Conservation (phyloP, 129 eudicot species). For the Arctium minus region DNA sequence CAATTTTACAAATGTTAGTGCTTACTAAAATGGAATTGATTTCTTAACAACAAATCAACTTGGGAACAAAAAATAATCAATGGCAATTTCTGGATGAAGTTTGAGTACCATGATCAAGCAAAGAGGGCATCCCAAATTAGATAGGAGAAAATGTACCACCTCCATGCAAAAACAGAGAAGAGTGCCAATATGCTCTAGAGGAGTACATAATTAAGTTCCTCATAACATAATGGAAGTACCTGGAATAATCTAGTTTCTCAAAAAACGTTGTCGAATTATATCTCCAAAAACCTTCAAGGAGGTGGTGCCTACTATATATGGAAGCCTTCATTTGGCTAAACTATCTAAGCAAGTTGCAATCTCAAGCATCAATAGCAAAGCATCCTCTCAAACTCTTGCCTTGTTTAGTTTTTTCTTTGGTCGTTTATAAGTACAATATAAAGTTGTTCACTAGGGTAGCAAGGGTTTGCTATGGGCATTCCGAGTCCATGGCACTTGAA, state of each 20-base stretch:
- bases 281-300: neutral
- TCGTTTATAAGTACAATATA: neutral
- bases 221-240: neutral
- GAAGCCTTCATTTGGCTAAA: no score
- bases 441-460: neutral
- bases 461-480: neutral
- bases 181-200: neutral
- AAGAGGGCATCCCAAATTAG: neutral
- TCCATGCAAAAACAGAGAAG: neutral
- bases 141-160: neutral
- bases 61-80: neutral
- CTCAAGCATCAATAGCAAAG: no score
- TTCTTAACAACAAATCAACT: neutral
- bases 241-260: neutral
- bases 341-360: no score
- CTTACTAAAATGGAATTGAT: neutral
- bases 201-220: neutral
- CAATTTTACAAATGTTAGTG: neutral
- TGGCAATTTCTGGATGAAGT: neutral
- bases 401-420: neutral
- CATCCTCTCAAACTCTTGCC: no score
- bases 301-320: neutral
- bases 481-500: no score
- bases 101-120: neutral
- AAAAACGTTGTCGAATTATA: no score